These are phyloP conservation scores for Thielaviopsis populi DNA, from an alignment of 2,329 filamentous ascomycete species.

Conservation along the genomic window DNA sequence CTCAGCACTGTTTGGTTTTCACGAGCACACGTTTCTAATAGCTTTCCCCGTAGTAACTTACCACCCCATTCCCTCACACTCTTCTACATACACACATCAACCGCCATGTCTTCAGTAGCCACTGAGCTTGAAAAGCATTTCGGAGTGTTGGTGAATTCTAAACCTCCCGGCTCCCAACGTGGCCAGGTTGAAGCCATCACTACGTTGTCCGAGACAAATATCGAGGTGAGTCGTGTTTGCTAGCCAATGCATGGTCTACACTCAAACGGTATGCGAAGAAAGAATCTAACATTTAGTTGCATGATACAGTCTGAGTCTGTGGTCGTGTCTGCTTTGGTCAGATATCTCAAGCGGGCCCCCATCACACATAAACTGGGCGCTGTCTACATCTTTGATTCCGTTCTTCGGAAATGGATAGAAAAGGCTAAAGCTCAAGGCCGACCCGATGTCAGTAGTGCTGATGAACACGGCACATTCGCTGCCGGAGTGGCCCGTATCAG, in stretches of 20 bases:
- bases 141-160: slow-evolving; percentile 80
- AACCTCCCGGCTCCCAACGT: slow-evolving; percentile 85
- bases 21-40: slow-evolving; percentile 4
- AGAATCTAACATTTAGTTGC: not conserved
- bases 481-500: slow-evolving; percentile 94
- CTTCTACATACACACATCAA: not conserved
- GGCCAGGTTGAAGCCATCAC: slow-evolving; percentile 84
- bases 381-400: slow-evolving; percentile 99
- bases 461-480: slow-evolving; percentile 73
- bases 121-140: slow-evolving; percentile 80
- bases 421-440: slow-evolving; percentile 79
- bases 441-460: slow-evolving; percentile 61
- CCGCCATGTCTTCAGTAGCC: slow-evolving; percentile 63
- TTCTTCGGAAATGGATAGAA: slow-evolving; percentile 97
- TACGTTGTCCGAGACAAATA: slow-evolving; percentile 70
- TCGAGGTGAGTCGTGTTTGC: slow-evolving; percentile 50
- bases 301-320: slow-evolving; percentile 69
- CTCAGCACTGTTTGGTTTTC: not conserved
- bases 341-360: slow-evolving; percentile 90
- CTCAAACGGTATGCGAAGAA: not conserved
- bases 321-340: slow-evolving; percentile 46
- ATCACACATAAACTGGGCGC: slow-evolving; percentile 95
- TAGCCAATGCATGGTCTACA: not conserved
- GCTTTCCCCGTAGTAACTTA: not conserved
- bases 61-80: not conserved